Base-by-base conservation (phyloP, 2,329 filamentous ascomycete genomes). In the Taxawa tesnikishii region DNA sequence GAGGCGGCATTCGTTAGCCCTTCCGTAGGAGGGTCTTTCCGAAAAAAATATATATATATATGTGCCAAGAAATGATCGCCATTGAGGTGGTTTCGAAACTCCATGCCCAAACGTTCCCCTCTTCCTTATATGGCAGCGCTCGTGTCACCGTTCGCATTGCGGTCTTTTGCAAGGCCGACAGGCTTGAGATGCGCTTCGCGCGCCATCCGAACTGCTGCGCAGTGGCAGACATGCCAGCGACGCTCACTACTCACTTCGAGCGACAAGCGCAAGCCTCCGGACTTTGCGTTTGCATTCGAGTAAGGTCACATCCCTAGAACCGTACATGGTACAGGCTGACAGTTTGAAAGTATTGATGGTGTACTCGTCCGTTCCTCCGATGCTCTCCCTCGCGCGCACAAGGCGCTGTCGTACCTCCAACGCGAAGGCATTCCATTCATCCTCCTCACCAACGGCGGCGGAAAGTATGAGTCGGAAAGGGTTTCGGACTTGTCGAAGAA, bases 371-470 rank as follows among this genome's bases (percentile, higher is more conserved):
- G 87, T 49, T 80, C 81, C 38, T 74, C 80, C 4, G 73, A 77
- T 40, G 76, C 83, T 3, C 76, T 96, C 28, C 79, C 83, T 2
- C 79, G 82, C 18, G 88, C 90, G 2, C 65, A 73, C 2, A 68
- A 82, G 48, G 71, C 85, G 10, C 69, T 98, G 13, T 62, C 65
- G 17, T 79, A 75, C 47, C 75, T 96, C 13, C 75, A 85, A 44
- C 59, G 68, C 28, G 69, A 85, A 48, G 67, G 72, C 28, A 83
- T 94, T 28, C 87, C 87, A 9, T 96, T 93, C 60, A 88, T 98
- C 47, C 73, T 98, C 19, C 68, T 98, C 40, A 98, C 90, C 37
- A 98, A 98, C 58, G 90, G 90, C 45, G 90, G 90, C 26, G 90
- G 90, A 36, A 84, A 80, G 50, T 73, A 76, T 40, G 88, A 96